Percentiles rank a stretch among this genome's conserved stretches.
phyloP scores from a whole-genome alignment of 768 basidiomycete genomes.

The Lyophyllum semitale region DNA sequence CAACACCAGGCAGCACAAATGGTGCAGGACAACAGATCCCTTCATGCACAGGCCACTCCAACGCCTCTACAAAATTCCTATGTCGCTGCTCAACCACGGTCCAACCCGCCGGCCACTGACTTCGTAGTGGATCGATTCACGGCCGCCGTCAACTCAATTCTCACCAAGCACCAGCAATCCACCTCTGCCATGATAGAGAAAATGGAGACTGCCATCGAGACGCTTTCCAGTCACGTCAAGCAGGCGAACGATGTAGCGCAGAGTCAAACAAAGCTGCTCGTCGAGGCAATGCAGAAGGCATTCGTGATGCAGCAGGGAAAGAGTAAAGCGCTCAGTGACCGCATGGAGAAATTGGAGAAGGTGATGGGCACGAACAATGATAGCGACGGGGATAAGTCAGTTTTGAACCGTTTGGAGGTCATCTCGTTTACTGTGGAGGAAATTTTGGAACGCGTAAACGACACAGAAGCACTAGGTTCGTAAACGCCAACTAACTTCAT shows the following conservation, averaged over 20 bases:
- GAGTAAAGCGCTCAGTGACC: conserved; percentile 1
- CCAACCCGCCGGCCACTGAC: background rate
- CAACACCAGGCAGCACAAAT: background rate
- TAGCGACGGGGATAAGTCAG: conserved; percentile 12
- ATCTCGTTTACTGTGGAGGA: conserved; percentile 23
- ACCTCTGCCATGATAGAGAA: conserved; percentile 9
- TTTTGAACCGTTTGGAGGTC: conserved; percentile 18
- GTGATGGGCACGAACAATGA: conserved; percentile 15
- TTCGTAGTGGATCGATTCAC: background rate
- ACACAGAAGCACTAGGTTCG: conserved; percentile 20
- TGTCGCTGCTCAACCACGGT: background rate
- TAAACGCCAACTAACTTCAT: background rate
- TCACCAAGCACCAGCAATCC: conserved; percentile 7
- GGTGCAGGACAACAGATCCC: background rate
- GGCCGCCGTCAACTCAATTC: conserved; percentile 1
- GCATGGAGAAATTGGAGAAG: conserved; percentile 19
- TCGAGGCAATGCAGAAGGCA: conserved; percentile 15
- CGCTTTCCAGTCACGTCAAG: conserved; percentile 7
- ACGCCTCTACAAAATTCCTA: background rate
- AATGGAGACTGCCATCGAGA: conserved; percentile 6
- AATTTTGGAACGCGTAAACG: conserved; percentile 19
- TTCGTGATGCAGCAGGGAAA: conserved; percentile 5
- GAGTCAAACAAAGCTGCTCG: conserved; percentile 3
- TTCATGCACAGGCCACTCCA: background rate
- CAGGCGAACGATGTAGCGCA: conserved; percentile 11